Evolutionary conservation across 106 monocot genomes (phyloP).

Genomic region (Dendrobium nobile): DNA sequence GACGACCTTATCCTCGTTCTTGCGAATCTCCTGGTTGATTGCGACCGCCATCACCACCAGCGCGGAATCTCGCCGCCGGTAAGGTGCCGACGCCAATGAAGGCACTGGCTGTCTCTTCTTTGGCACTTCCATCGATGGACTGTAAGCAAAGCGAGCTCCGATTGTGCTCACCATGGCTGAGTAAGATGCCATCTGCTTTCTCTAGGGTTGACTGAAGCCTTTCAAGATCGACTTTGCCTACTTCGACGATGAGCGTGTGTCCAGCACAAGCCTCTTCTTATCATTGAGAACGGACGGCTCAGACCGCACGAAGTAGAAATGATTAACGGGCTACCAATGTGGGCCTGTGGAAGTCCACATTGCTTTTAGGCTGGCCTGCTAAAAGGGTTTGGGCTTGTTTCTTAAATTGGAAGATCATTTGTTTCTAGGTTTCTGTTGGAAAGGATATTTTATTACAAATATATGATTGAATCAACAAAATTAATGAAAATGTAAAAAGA

Average conservation of each 20-base stretch:
- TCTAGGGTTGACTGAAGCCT: not conserved
- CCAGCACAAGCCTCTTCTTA: not conserved
- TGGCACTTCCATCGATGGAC: not conserved
- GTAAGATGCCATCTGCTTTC: not conserved
- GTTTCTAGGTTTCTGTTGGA: no score
- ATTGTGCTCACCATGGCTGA: not conserved
- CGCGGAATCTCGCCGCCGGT: not conserved
- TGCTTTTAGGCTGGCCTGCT: no score
- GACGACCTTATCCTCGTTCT: conserved; percentile 83
- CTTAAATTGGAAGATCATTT: no score
- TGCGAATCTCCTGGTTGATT: conserved; percentile 74
- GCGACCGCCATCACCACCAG: conserved; percentile 40
- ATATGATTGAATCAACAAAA: no score
- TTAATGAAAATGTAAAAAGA: no score
- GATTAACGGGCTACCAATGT: no score
- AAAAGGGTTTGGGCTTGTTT: no score
- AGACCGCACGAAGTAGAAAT: no score
- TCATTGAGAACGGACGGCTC: not conserved
- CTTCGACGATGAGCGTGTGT: not conserved
- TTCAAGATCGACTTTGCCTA: not conserved
- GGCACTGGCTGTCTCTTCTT: not conserved
- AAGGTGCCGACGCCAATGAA: not conserved
- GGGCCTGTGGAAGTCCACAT: no score
- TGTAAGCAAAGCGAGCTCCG: conserved; percentile 1
- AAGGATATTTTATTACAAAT: no score